A percentile compares a stretch with the other conserved stretches of the same genome.
phyloP scores from a whole-genome alignment of 78 protist genomes.

The Dictyostelium discoideum region dicty_2.7 NC_007088.5:7797001-7797500 shows the following conservation, averaged over 20 bases:
- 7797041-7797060: slow-evolving; percentile 98
- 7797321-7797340: background rate
- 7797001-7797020: slow-evolving; percentile 95
- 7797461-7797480: slow-evolving; percentile 32
- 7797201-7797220: background rate
- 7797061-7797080: slow-evolving; percentile 94
- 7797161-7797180: slow-evolving; percentile 39
- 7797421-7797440: slow-evolving; percentile 52
- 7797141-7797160: slow-evolving; percentile 63
- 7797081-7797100: slow-evolving; percentile 74
- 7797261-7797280: background rate
- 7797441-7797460: slow-evolving; percentile 25
- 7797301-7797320: no score
- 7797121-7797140: slow-evolving; percentile 58
- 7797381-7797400: background rate
- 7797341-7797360: background rate
- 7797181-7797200: slow-evolving; percentile 1
- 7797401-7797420: slow-evolving; percentile 27
- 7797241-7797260: background rate
- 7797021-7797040: slow-evolving; percentile 96
- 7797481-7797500: slow-evolving; percentile 76
- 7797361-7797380: background rate
- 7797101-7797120: background rate
- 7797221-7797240: background rate
- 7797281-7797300: background rate